Base-by-base conservation (phyloP, 305 asterid species). In the Rubia tinctorum region DNA sequence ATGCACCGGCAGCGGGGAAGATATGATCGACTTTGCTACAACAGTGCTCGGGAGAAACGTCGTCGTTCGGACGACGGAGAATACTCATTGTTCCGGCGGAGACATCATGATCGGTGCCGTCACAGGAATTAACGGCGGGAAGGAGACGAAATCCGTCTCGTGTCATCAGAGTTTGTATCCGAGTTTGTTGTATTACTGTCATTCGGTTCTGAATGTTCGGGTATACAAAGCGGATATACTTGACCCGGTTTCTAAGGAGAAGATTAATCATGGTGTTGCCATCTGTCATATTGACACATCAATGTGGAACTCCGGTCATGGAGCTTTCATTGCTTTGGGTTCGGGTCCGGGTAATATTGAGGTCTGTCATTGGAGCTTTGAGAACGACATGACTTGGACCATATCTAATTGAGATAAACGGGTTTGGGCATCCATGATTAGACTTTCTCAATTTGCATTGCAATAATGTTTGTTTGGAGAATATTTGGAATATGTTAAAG, bases 351-450 rank as follows among this genome's bases (percentile, higher is more conserved):
- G 96, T 10, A 82, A 91, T 75, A 88, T 86, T 0, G 98, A 92
- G 77, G 98, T 90, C 1, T 92, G 98, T 80, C 98, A 92, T 42
- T 92, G 97, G 98, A 92, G 90, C 75, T 92, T 88, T 45, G 88
- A 90, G 87, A 88, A 89, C 30, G 98, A 92, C 75, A 81, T 92
- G 91, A 92, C 87, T 27, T 92, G 97, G 98, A 69, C 94, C 2
- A 43, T 71, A 8, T 88, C 90, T 0, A 90, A 87, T 80, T 88
- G 8, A 34, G 25, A 0, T 47, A 47, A 12, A 47, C 14, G 18
- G 14, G 55, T 12, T 2, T 11, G 18, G 18, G 13, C 4, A 0
- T 47, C 18, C 13, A 1, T 3, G 34, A 3, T 30, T 30, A 30
- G 34, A 30, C 34, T 30, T 30, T 1, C 34, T 1, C 34, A 30